Conservation (phyloP, 371 early-diverging fungal species). For the Haplosporangium sp. region DNA sequence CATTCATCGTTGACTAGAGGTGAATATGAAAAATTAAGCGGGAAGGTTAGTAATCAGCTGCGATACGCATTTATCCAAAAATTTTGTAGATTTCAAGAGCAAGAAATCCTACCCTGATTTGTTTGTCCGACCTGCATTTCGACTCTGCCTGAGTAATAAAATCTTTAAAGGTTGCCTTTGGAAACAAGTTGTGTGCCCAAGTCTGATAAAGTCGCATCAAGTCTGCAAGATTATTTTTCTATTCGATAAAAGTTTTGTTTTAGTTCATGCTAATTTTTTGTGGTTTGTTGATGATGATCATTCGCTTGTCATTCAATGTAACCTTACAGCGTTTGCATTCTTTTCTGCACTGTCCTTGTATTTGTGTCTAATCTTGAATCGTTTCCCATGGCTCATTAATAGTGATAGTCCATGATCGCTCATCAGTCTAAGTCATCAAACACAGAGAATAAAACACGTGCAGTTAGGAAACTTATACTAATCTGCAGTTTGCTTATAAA, state of each 20-base stretch:
- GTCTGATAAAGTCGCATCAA: slow-evolving; percentile 50
- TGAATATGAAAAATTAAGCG: background rate
- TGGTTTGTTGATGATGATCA: no score
- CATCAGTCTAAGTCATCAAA: slow-evolving; percentile 14
- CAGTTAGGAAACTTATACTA: background rate
- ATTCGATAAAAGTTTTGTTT: background rate
- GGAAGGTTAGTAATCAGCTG: no score
- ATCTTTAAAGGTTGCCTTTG: slow-evolving; percentile 41
- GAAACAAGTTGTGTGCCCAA: slow-evolving; percentile 51
- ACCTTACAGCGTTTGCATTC: slow-evolving; percentile 34
- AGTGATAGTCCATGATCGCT: slow-evolving; percentile 28
- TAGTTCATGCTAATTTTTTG: no score
- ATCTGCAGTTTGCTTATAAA: no score
- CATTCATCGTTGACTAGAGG: slow-evolving; percentile 27
- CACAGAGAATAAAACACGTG: background rate
- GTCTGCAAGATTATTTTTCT: slow-evolving; percentile 45
- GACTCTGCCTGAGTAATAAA: slow-evolving; percentile 37
- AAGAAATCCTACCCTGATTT: slow-evolving; percentile 28
- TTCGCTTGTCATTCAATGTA: background rate
- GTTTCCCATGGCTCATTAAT: slow-evolving; percentile 25
- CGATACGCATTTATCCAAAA: no score
- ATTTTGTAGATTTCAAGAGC: no score
- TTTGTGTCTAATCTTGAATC: slow-evolving; percentile 38
- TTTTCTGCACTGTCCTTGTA: slow-evolving; percentile 33
- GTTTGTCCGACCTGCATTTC: slow-evolving; percentile 33